Percentiles rank a stretch among this genome's conserved stretches.
phyloP scores from a whole-genome alignment of 2,329 filamentous ascomycete genomes.

The Penicillium sp. region DNA sequence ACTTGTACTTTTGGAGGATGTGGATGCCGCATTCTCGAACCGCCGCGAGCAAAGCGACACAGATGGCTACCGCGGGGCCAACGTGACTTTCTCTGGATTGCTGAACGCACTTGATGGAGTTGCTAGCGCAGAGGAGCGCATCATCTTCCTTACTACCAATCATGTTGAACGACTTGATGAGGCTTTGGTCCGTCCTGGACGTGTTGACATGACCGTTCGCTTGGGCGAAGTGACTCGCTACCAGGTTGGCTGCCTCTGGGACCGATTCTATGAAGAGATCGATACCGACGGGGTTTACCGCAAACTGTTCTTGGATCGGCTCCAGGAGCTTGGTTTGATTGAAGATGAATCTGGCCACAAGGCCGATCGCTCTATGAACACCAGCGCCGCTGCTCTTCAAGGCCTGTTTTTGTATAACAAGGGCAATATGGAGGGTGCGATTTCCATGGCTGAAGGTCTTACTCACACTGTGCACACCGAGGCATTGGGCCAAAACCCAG shows the following conservation, averaged over 20 bases:
- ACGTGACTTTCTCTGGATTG: slow-evolving; percentile 90
- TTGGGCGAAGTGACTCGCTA: slow-evolving; percentile 83
- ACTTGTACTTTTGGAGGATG: slow-evolving; percentile 81
- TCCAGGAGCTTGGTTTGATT: slow-evolving; percentile 70
- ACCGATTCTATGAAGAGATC: slow-evolving; percentile 86
- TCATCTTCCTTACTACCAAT: slow-evolving; percentile 93
- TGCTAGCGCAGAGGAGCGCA: slow-evolving; percentile 89
- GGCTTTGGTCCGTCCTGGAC: slow-evolving; percentile 82
- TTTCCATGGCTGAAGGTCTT: slow-evolving; percentile 66
- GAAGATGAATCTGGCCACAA: slow-evolving; percentile 54
- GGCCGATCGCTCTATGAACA: slow-evolving; percentile 51
- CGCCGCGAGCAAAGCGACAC: slow-evolving; percentile 67
- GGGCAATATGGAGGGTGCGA: slow-evolving; percentile 81
- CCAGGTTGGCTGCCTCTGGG: slow-evolving; percentile 86
- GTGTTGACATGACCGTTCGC: slow-evolving; percentile 89
- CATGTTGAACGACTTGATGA: slow-evolving; percentile 86
- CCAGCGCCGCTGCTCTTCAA: slow-evolving; percentile 89
- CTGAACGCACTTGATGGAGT: slow-evolving; percentile 85
- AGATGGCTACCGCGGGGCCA: slow-evolving; percentile 82
- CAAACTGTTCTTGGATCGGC: slow-evolving; percentile 66
- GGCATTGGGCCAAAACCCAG: slow-evolving; percentile 21
- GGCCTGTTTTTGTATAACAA: slow-evolving; percentile 96
- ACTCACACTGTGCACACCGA: slow-evolving; percentile 34
- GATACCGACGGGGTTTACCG: slow-evolving; percentile 64
- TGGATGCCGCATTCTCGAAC: slow-evolving; percentile 86